These are phyloP conservation scores for Endocalyx cinctus DNA, from an alignment of 2,329 filamentous ascomycete genomes.

Conservation along the genomic window DNA sequence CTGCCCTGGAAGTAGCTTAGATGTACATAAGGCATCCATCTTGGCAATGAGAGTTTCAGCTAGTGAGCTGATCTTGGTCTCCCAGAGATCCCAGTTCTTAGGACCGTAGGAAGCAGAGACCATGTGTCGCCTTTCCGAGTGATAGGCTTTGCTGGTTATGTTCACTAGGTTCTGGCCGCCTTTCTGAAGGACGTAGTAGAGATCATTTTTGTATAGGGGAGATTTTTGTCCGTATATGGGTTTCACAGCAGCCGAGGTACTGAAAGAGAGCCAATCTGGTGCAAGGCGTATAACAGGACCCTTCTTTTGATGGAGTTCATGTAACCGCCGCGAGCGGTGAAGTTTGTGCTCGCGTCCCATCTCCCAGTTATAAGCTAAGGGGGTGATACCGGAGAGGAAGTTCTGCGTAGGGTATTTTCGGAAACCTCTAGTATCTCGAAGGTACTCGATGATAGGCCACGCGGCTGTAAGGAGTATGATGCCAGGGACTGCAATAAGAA, in stretches of 20 bases:
- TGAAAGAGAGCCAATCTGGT: slow-evolving; percentile 8
- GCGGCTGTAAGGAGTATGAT: not conserved
- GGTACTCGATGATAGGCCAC: not conserved
- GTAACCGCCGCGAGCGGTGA: not conserved
- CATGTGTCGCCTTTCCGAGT: slow-evolving; percentile 2
- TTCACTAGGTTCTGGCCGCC: not conserved
- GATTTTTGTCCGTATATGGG: slow-evolving; percentile 8
- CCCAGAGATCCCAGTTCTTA: slow-evolving; percentile 3
- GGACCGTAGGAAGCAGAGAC: slow-evolving; percentile 4
- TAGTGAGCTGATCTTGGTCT: slow-evolving; percentile 1
- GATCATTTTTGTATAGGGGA: not conserved
- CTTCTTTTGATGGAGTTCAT: slow-evolving; percentile 2
- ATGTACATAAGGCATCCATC: not conserved
- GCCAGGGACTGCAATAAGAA: not conserved
- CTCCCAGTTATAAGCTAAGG: slow-evolving; percentile 1
- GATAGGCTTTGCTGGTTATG: slow-evolving; percentile 2
- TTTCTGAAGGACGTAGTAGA: slow-evolving; percentile 2
- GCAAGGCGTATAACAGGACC: slow-evolving; percentile 3
- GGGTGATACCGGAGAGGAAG: slow-evolving; percentile 1
- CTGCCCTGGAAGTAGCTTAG: slow-evolving; percentile 19
- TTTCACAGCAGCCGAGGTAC: not conserved
- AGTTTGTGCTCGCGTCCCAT: slow-evolving; percentile 1
- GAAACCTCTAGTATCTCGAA: not conserved
- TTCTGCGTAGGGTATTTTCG: slow-evolving; percentile 1
- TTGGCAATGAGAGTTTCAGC: not conserved